Percentiles rank a stretch among this genome's conserved stretches.
These are phyloP conservation scores for Talinum fruticosum DNA, from an alignment of 148 eudicot genomes.

Conservation along the genomic window DNA sequence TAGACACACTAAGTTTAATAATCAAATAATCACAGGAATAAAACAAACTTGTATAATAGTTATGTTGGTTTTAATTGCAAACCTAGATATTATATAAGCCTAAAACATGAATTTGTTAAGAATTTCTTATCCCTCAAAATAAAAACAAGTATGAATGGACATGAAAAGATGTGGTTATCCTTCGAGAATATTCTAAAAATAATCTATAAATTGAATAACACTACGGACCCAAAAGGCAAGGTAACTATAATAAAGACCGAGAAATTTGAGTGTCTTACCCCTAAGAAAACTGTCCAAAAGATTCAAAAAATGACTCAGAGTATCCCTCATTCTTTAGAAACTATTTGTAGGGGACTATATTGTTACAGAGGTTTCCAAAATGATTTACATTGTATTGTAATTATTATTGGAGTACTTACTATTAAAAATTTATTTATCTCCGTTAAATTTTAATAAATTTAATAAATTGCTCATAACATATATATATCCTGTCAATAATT, in stretches of 20 bases:
- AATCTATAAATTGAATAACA: no score
- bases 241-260: neutral
- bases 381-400: no score
- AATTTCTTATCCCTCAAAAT: neutral
- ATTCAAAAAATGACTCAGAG: no score
- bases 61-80: neutral
- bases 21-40: neutral
- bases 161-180: neutral
- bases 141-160: neutral
- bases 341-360: no score
- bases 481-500: no score
- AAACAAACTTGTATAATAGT: neutral
- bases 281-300: neutral
- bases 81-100: no score
- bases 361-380: no score
- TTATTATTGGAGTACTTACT: no score
- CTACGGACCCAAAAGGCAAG: neutral
- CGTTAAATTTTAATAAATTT: no score
- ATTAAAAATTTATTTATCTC: no score
- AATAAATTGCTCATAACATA: no score
- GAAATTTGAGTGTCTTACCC: neutral
- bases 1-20: neutral
- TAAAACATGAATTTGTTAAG: neutral
- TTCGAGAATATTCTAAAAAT: neutral
- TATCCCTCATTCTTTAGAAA: no score